Evolutionary conservation across 2,329 filamentous ascomycete species (phyloP).

Genomic region (Fusarium torreyae): DNA sequence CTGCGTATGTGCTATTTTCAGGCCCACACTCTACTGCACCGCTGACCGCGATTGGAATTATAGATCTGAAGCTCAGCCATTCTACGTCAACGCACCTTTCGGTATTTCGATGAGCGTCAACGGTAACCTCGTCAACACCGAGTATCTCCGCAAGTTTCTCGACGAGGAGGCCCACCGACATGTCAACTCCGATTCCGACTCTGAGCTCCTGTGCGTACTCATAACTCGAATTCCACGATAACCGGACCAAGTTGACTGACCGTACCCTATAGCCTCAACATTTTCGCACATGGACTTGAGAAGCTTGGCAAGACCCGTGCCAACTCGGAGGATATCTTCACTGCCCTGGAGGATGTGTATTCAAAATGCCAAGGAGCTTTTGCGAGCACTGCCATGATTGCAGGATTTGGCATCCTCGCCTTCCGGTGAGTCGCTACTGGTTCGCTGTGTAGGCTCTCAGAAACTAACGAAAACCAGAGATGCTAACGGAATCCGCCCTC

Average conservation of each 20-base stretch:
- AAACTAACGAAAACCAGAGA: slow-evolving; percentile 54
- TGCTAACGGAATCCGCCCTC: slow-evolving; percentile 81
- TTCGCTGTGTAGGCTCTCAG: slow-evolving; percentile 72
- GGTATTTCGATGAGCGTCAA: slow-evolving; percentile 70
- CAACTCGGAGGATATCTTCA: slow-evolving; percentile 84
- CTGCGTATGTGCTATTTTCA: slow-evolving; percentile 52
- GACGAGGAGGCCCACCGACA: slow-evolving; percentile 86
- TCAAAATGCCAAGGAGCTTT: slow-evolving; percentile 80
- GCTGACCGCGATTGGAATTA: slow-evolving; percentile 15
- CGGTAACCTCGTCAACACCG: slow-evolving; percentile 87
- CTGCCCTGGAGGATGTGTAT: slow-evolving; percentile 80
- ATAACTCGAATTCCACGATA: not conserved
- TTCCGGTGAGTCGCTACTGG: slow-evolving; percentile 73
- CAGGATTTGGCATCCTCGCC: slow-evolving; percentile 83
- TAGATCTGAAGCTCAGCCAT: slow-evolving; percentile 90
- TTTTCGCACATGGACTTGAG: slow-evolving; percentile 86
- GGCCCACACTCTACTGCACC: not conserved
- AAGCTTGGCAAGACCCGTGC: slow-evolving; percentile 86
- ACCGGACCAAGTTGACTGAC: slow-evolving; percentile 27
- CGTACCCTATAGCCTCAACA: slow-evolving; percentile 82
- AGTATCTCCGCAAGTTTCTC: slow-evolving; percentile 78
- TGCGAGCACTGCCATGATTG: slow-evolving; percentile 86
- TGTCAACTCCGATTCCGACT: slow-evolving; percentile 89
- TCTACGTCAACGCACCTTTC: slow-evolving; percentile 84
- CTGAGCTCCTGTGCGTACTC: slow-evolving; percentile 63